Percentiles rank a stretch among this genome's conserved stretches.
Conservation (phyloP, 352 stramenopile genomes). For the Albugo candida region DNA sequence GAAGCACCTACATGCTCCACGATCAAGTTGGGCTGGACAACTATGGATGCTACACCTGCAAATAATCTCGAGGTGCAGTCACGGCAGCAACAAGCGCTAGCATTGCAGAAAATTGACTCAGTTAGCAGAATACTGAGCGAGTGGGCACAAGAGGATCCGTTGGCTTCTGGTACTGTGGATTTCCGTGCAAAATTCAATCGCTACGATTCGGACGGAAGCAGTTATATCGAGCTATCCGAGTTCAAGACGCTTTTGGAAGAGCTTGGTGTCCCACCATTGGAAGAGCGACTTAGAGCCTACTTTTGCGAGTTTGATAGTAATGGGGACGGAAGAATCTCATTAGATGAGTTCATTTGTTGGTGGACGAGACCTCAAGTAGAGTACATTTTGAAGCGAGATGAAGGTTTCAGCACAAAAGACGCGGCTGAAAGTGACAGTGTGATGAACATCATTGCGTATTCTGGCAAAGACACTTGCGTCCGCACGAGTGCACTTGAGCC, state of each 20-base stretch:
- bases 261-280: slow-evolving; percentile 57
- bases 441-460: slow-evolving; percentile 34
- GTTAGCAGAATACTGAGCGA: slow-evolving; percentile 64
- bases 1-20: slow-evolving; percentile 10
- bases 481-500: slow-evolving; percentile 42
- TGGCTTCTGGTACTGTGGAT: slow-evolving; percentile 49
- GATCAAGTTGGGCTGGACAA: slow-evolving; percentile 34
- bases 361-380: slow-evolving; percentile 66
- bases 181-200: slow-evolving; percentile 54
- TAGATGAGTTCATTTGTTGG: slow-evolving; percentile 75
- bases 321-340: slow-evolving; percentile 68
- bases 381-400: slow-evolving; percentile 67
- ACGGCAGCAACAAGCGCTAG: slow-evolving; percentile 9
- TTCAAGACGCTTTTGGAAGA: slow-evolving; percentile 73
- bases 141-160: slow-evolving; percentile 58
- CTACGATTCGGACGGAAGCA: slow-evolving; percentile 51
- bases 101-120: slow-evolving; percentile 22
- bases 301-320: slow-evolving; percentile 67
- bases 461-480: slow-evolving; percentile 24
- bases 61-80: slow-evolving; percentile 27
- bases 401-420: slow-evolving; percentile 5
- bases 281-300: slow-evolving; percentile 68
- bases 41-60: slow-evolving; percentile 19
- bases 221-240: slow-evolving; percentile 65
- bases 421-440: neutral